Conservation (phyloP, 257 asterid genomes). For the Solanum bulbocastanum region DNA sequence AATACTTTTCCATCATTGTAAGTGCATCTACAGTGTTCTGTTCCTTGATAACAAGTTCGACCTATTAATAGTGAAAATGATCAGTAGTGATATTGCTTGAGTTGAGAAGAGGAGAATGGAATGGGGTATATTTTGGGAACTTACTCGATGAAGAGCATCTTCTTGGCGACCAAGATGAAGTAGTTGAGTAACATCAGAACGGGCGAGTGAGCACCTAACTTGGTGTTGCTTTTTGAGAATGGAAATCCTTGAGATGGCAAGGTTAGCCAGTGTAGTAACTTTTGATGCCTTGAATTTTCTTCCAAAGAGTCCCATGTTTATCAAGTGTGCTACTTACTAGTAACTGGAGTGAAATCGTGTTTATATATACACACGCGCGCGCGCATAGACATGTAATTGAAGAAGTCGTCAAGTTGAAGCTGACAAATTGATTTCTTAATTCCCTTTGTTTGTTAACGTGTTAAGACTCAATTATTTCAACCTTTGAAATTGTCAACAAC, state of each 20-base stretch:
- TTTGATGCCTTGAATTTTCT: constrained; percentile 15
- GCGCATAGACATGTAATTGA: not conserved
- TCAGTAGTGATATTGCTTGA: not conserved
- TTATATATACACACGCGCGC: not conserved
- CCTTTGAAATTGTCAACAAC: not conserved
- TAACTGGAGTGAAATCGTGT: not conserved
- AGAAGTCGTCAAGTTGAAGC: not conserved
- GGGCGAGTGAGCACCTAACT: constrained; percentile 16
- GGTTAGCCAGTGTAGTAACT: constrained; percentile 11
- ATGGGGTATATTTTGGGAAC: not conserved
- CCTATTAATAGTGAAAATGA: not conserved
- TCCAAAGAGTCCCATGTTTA: constrained; percentile 4
- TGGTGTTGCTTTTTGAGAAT: constrained; percentile 18
- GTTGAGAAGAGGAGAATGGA: not conserved
- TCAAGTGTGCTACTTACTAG: not conserved
- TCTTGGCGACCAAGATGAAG: constrained; percentile 22
- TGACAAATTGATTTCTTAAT: not conserved
- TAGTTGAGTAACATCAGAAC: constrained; percentile 29
- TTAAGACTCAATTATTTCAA: not conserved
- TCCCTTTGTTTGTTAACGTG: not conserved
- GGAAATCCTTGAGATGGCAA: constrained; percentile 27
- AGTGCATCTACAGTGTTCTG: constrained; percentile 16
- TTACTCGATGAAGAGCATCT: constrained; percentile 25
- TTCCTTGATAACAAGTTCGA: constrained; percentile 23
- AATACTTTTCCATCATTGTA: constrained; percentile 21